A percentile compares a stretch with the other conserved stretches of the same genome.
These are phyloP conservation scores for Pseudonectria buxi DNA, from an alignment of 2,329 filamentous ascomycete genomes.

Conservation along the genomic window DNA sequence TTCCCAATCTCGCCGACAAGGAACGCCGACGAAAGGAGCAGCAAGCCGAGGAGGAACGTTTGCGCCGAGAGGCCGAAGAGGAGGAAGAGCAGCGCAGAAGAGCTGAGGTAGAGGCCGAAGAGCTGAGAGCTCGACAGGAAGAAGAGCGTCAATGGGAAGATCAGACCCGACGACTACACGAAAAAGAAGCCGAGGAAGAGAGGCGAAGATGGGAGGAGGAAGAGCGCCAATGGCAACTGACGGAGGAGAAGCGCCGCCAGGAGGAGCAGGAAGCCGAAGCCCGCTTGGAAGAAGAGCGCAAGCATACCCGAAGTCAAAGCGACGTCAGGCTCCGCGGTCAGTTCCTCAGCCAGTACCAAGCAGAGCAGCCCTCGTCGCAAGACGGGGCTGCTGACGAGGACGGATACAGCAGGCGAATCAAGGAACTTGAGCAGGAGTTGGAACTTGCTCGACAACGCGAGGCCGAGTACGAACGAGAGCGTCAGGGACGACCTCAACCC, in stretches of 20 bases:
- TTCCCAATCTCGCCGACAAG: slow-evolving; percentile 80
- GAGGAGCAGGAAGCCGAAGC: slow-evolving; percentile 71
- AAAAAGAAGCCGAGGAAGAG: slow-evolving; percentile 60
- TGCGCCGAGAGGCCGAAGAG: slow-evolving; percentile 48
- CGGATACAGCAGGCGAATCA: slow-evolving; percentile 61
- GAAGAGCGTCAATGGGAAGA: slow-evolving; percentile 64
- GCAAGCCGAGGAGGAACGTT: slow-evolving; percentile 53
- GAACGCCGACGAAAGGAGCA: slow-evolving; percentile 58
- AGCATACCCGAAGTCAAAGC: slow-evolving; percentile 53
- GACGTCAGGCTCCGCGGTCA: slow-evolving; percentile 72
- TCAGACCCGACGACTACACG: slow-evolving; percentile 53
- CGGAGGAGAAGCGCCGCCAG: slow-evolving; percentile 62
- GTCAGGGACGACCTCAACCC: slow-evolving; percentile 41
- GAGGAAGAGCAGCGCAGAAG: slow-evolving; percentile 37
- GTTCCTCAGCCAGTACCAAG: slow-evolving; percentile 79
- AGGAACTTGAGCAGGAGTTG: slow-evolving; percentile 69
- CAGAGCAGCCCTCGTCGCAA: slow-evolving; percentile 43
- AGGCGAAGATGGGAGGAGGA: slow-evolving; percentile 72
- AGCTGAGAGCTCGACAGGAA: slow-evolving; percentile 52
- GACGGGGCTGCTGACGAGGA: slow-evolving; percentile 25
- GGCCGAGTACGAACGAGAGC: slow-evolving; percentile 53
- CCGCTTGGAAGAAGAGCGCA: slow-evolving; percentile 59
- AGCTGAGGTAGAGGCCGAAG: slow-evolving; percentile 48
- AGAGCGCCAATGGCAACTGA: slow-evolving; percentile 67
- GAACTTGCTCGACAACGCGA: slow-evolving; percentile 57